phyloP scores from a whole-genome alignment of 2,329 filamentous ascomycete genomes.

The Hypoxylon sp. region DNA sequence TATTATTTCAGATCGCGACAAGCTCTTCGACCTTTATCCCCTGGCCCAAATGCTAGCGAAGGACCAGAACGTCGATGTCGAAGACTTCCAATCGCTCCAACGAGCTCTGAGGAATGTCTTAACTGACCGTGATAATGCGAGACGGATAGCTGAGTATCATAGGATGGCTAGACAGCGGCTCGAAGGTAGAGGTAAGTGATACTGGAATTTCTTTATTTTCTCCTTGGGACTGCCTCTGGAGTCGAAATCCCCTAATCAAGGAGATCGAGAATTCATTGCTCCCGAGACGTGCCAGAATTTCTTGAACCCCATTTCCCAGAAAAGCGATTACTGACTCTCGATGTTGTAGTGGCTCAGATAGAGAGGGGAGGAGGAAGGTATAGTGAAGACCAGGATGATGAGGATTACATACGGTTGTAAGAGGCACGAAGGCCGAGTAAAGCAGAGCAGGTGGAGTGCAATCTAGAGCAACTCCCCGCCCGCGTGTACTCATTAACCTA shows the following conservation, averaged over 20 bases:
- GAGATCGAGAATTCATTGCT: too few relatives aligned
- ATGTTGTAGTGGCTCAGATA: constrained; percentile 6
- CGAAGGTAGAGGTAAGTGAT: constrained; percentile 7
- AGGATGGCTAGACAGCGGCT: constrained; percentile 19
- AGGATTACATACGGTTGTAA: constrained; percentile 39
- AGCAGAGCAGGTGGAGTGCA: constrained; percentile 16
- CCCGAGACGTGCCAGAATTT: too few relatives aligned
- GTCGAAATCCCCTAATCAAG: too few relatives aligned
- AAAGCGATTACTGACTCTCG: too few relatives aligned
- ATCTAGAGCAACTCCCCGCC: constrained; percentile 23
- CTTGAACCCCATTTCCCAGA: too few relatives aligned
- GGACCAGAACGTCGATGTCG: constrained; percentile 40
- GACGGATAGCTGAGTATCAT: constrained; percentile 27
- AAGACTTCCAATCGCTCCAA: constrained; percentile 28
- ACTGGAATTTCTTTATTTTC: too few relatives aligned
- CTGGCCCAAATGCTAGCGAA: constrained; percentile 43
- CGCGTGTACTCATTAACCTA: constrained; percentile 11
- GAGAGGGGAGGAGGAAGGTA: constrained; percentile 4
- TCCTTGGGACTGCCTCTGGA: too few relatives aligned
- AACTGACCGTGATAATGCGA: constrained; percentile 38
- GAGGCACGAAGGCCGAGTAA: constrained; percentile 14
- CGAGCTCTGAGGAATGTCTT: constrained; percentile 31
- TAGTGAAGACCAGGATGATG: constrained; percentile 16
- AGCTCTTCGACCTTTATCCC: constrained; percentile 39
- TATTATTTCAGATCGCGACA: constrained; percentile 43